Conservation (phyloP, 2,329 filamentous ascomycete genomes). For the Celoporthe dispersa region DNA sequence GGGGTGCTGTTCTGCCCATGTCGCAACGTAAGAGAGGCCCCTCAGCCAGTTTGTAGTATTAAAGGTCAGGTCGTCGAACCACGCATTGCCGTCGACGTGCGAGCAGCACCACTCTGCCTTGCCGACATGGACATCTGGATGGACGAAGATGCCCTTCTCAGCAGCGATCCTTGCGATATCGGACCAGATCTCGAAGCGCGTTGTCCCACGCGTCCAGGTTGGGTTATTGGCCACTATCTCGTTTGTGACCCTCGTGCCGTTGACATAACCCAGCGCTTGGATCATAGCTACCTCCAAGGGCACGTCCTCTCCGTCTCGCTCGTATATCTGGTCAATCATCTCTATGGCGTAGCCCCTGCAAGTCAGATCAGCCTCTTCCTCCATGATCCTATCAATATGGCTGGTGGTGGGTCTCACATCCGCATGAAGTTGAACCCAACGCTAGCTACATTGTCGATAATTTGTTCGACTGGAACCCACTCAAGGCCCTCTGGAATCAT, state of each 20-base stretch:
- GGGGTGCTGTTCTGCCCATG: slow-evolving; percentile 46
- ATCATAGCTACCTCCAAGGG: slow-evolving; percentile 44
- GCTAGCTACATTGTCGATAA: slow-evolving; percentile 52
- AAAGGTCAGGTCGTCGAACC: slow-evolving; percentile 62
- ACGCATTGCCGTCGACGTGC: slow-evolving; percentile 54
- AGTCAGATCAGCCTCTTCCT: not conserved
- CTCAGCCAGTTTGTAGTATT: slow-evolving; percentile 57
- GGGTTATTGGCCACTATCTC: slow-evolving; percentile 56
- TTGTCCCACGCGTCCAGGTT: slow-evolving; percentile 51
- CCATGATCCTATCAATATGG: not conserved
- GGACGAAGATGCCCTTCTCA: slow-evolving; percentile 43
- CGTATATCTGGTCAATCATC: slow-evolving; percentile 56
- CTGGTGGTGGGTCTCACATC: slow-evolving; percentile 39
- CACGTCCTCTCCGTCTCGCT: slow-evolving; percentile 44
- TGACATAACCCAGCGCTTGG: slow-evolving; percentile 48
- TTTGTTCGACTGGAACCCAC: slow-evolving; percentile 53
- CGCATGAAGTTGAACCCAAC: slow-evolving; percentile 61
- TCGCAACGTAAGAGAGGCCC: slow-evolving; percentile 55
- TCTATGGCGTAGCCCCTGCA: slow-evolving; percentile 54
- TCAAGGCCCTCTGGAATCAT: slow-evolving; percentile 63
- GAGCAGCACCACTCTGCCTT: slow-evolving; percentile 52
- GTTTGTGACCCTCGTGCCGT: slow-evolving; percentile 51
- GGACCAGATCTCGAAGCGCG: slow-evolving; percentile 48
- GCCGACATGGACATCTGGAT: slow-evolving; percentile 47
- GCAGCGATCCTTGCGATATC: slow-evolving; percentile 42